A percentile compares a stretch with the other conserved stretches of the same genome.
These are phyloP conservation scores for Vickermania ingenoplastis DNA, from an alignment of 208 protist species.

Conservation along the genomic window DNA sequence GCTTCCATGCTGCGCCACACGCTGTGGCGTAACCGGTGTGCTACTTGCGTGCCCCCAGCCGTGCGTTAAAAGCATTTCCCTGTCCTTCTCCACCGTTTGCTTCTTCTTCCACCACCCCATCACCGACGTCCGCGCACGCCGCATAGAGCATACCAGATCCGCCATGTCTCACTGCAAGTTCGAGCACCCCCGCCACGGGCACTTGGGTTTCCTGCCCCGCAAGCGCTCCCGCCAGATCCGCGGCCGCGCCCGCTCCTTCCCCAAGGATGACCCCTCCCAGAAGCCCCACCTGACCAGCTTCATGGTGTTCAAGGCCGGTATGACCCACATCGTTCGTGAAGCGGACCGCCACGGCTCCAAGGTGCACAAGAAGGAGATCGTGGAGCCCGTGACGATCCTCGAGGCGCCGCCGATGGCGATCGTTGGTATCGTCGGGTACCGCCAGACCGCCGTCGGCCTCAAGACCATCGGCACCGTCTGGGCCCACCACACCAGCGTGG, in stretches of 20 bases:
- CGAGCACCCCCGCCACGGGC: conserved; percentile 93
- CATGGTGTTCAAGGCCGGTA: conserved; percentile 99
- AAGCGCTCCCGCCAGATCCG: conserved; percentile 91
- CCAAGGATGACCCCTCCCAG: conserved; percentile 92
- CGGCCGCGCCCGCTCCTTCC: conserved; percentile 92
- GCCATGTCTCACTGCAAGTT: conserved; percentile 91
- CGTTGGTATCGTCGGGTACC: conserved; percentile 98
- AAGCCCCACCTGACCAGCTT: conserved; percentile 96
- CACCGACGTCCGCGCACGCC: too few relatives aligned
- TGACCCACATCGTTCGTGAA: conserved; percentile 99
- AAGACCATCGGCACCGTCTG: conserved; percentile 97
- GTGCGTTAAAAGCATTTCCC: too few relatives aligned
- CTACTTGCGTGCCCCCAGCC: too few relatives aligned
- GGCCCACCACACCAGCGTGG: conserved; percentile 94
- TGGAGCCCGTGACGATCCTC: conserved; percentile 98
- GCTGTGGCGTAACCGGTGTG: too few relatives aligned
- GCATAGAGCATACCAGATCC: background rate
- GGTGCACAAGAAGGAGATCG: conserved; percentile 98
- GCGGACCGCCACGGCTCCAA: conserved; percentile 93
- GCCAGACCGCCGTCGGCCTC: conserved; percentile 94
- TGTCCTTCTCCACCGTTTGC: too few relatives aligned
- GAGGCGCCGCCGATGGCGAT: conserved; percentile 98
- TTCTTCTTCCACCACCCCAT: too few relatives aligned
- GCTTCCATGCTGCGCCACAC: too few relatives aligned
- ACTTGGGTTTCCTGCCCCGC: conserved; percentile 93